Conservation (phyloP, 495 filamentous ascomycete genomes). For the Neurospora sp. region DNA sequence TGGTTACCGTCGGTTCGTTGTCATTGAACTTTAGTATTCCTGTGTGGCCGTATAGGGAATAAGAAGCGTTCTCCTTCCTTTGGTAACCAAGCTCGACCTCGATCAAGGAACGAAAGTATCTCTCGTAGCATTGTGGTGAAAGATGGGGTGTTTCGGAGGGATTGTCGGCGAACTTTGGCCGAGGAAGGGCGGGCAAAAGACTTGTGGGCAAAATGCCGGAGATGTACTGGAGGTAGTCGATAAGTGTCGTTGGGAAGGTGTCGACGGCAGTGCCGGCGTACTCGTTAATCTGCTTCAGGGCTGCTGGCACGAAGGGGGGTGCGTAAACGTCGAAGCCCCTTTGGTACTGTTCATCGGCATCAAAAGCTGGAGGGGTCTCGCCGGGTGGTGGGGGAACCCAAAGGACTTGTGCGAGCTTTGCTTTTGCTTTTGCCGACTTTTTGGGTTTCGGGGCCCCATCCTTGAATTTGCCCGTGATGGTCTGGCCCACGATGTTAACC, state of each 20-base stretch:
- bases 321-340: conserved; percentile 25
- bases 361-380: not conserved
- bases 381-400: not conserved
- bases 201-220: not conserved
- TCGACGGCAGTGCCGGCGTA: conserved; percentile 4
- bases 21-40: not conserved
- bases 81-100: conserved; percentile 12
- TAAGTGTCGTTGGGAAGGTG: conserved; percentile 3
- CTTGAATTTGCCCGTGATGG: not conserved
- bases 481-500: not conserved
- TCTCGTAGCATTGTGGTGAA: conserved; percentile 7
- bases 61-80: conserved; percentile 11
- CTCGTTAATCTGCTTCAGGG: conserved; percentile 18
- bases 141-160: not conserved
- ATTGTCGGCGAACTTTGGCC: not conserved
- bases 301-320: conserved; percentile 21
- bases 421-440: not conserved
- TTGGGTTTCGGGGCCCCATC: not conserved
- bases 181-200: not conserved
- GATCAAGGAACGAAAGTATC: conserved; percentile 12
- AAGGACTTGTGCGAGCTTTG: not conserved
- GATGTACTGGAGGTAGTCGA: conserved; percentile 1
- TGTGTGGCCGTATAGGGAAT: conserved; percentile 12
- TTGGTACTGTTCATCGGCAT: not conserved
- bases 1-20: conserved; percentile 1